Evolutionary conservation across 371 early-diverging fungal species (phyloP).

Genomic region (Caulochytrium protostelioides): DNA sequence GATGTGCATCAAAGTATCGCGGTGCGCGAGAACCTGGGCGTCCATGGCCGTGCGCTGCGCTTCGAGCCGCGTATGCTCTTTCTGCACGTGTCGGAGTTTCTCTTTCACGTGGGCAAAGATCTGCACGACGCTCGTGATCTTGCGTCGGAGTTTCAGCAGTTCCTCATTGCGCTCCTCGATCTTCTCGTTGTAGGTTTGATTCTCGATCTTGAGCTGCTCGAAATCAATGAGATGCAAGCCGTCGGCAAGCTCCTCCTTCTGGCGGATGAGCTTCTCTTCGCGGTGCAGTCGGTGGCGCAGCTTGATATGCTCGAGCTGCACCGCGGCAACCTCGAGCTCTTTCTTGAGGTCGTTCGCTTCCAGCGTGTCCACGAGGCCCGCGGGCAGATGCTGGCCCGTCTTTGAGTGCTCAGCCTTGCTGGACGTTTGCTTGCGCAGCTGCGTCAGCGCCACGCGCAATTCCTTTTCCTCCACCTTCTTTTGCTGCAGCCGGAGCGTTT

Average conservation of each 20-base stretch:
- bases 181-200: slow-evolving; percentile 32
- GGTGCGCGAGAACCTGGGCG: slow-evolving; percentile 10
- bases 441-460: slow-evolving; percentile 14
- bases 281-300: slow-evolving; percentile 21
- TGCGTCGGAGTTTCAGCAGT: slow-evolving; percentile 28
- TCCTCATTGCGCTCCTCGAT: slow-evolving; percentile 35
- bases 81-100: slow-evolving; percentile 26
- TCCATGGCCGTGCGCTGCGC: slow-evolving; percentile 13
- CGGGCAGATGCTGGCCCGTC: slow-evolving; percentile 19
- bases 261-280: slow-evolving; percentile 19
- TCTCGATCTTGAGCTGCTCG: slow-evolving; percentile 36
- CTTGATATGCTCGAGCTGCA: slow-evolving; percentile 26
- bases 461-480: slow-evolving; percentile 11
- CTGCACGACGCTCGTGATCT: slow-evolving; percentile 30
- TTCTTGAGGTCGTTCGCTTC: slow-evolving; percentile 18
- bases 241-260: slow-evolving; percentile 34
- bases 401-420: slow-evolving; percentile 17
- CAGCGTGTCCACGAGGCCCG: slow-evolving; percentile 16
- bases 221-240: slow-evolving; percentile 35
- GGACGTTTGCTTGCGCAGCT: slow-evolving; percentile 13
- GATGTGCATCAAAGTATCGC: slow-evolving; percentile 18
- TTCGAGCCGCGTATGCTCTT: slow-evolving; percentile 2
- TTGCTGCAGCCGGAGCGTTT: slow-evolving; percentile 14
- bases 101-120: slow-evolving; percentile 33
- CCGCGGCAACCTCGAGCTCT: slow-evolving; percentile 23